Conservation (phyloP, 805 yeast genomes). For the Candida nemodendra region DNA sequence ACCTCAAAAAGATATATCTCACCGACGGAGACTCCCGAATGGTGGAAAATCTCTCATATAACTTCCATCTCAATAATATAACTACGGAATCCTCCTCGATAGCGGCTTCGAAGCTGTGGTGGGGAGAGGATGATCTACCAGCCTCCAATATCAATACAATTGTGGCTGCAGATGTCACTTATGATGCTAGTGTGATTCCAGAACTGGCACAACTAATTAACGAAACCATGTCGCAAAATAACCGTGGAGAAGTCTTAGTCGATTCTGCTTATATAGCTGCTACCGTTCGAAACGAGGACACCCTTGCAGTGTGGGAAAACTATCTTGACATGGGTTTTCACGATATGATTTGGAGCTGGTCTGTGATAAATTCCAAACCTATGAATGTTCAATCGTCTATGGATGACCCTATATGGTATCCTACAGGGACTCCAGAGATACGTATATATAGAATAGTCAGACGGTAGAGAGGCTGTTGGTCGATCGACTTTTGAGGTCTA, state of each 20-base stretch:
- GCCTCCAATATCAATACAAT: conserved; percentile 44
- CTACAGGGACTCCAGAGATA: conserved; percentile 24
- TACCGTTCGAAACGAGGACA: conserved; percentile 64
- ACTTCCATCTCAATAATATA: conserved; percentile 44
- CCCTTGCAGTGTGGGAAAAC: conserved; percentile 43
- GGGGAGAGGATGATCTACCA: conserved; percentile 49
- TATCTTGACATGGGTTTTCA: conserved; percentile 29
- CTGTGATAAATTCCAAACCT: conserved; percentile 8
- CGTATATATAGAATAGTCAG: conserved; percentile 25
- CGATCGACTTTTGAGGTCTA: conserved; percentile 3
- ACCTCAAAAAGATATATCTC: conserved; percentile 34
- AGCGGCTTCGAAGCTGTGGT: conserved; percentile 51
- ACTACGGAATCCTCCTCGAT: conserved; percentile 13
- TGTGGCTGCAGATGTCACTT: conserved; percentile 87
- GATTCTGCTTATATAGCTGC: conserved; percentile 54
- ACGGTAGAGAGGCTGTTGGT: conserved; percentile 6
- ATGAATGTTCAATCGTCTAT: background rate
- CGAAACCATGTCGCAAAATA: conserved; percentile 32
- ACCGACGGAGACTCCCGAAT: conserved; percentile 70
- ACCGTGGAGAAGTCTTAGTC: conserved; percentile 15
- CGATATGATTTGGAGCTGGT: conserved; percentile 30
- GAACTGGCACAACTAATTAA: conserved; percentile 49
- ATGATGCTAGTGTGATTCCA: conserved; percentile 63
- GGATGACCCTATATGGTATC: conserved; percentile 20
- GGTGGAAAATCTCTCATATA: conserved; percentile 44